Evolutionary conservation across 257 asterid species (phyloP).

Genomic region (Scutellaria barbata): DNA sequence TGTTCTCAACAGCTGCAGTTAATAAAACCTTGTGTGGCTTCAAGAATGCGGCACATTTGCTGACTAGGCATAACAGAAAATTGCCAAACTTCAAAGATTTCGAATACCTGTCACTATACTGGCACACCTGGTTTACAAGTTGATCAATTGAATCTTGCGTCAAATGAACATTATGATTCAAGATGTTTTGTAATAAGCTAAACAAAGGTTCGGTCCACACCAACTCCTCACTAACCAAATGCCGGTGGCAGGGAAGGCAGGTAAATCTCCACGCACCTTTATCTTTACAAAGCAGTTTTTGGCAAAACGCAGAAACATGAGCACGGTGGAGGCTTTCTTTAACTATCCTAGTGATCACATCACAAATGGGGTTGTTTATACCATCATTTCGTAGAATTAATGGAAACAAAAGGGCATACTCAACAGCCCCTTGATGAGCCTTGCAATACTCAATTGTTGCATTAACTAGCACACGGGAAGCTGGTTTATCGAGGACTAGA

Average conservation of each 20-base stretch:
- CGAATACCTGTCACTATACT: conserved; percentile 49
- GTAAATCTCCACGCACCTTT: conserved; percentile 42
- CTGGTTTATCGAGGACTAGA: conserved; percentile 53
- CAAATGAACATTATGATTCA: conserved; percentile 47
- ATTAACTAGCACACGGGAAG: conserved; percentile 57
- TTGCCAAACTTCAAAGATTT: conserved; percentile 73
- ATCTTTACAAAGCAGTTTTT: conserved; percentile 50
- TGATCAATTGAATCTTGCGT: conserved; percentile 41
- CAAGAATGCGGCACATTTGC: conserved; percentile 63
- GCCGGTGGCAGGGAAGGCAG: conserved; percentile 65
- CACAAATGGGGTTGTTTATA: conserved; percentile 58
- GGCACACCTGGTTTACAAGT: conserved; percentile 52
- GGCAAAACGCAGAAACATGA: conserved; percentile 71
- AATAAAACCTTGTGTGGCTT: conserved; percentile 57
- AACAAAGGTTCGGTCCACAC: conserved; percentile 75
- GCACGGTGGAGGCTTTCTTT: conserved; percentile 71
- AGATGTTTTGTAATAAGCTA: conserved; percentile 48
- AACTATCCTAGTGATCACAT: conserved; percentile 60
- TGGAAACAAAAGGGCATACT: conserved; percentile 65
- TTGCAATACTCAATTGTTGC: conserved; percentile 63
- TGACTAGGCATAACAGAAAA: conserved; percentile 67
- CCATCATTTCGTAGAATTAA: conserved; percentile 59
- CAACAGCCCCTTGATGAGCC: conserved; percentile 68
- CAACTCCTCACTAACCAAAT: conserved; percentile 40
- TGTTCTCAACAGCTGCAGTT: conserved; percentile 56